phyloP scores from a whole-genome alignment of 2,329 filamentous ascomycete genomes.

The Endothia cerciana region DNA sequence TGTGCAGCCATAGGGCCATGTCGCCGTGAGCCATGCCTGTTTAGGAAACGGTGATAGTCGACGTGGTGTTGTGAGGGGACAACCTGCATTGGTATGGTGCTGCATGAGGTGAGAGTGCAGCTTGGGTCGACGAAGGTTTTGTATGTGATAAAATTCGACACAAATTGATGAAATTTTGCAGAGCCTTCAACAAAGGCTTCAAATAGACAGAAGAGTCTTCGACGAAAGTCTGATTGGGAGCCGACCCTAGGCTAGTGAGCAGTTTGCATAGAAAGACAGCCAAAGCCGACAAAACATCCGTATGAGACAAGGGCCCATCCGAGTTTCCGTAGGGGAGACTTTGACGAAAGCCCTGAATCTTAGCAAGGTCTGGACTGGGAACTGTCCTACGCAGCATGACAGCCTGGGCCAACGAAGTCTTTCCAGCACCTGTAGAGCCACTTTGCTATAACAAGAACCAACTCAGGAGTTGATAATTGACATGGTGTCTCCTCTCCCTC shows the following conservation, averaged over 20 bases:
- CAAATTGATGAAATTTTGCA: too few relatives aligned
- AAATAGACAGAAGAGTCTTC: too few relatives aligned
- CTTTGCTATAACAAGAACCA: background rate
- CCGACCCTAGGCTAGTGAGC: too few relatives aligned
- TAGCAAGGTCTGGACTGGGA: background rate
- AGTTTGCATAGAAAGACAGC: too few relatives aligned
- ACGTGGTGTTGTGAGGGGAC: conserved; percentile 11
- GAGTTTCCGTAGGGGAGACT: background rate
- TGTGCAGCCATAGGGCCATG: too few relatives aligned
- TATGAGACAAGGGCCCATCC: background rate
- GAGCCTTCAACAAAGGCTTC: too few relatives aligned
- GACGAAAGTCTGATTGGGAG: too few relatives aligned
- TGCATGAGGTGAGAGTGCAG: background rate
- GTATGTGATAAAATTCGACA: too few relatives aligned
- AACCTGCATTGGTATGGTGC: background rate
- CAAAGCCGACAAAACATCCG: background rate
- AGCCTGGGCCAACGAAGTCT: background rate
- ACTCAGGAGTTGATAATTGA: background rate
- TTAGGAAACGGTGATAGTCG: conserved; percentile 3
- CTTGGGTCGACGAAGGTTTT: too few relatives aligned
- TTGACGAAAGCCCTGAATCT: background rate
- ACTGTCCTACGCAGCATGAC: background rate
- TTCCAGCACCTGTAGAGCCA: background rate
- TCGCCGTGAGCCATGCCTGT: background rate
- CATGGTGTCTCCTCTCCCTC: background rate